Base-by-base conservation (phyloP, 2,329 filamentous ascomycete genomes). In the Colletotrichum sp. region DNA sequence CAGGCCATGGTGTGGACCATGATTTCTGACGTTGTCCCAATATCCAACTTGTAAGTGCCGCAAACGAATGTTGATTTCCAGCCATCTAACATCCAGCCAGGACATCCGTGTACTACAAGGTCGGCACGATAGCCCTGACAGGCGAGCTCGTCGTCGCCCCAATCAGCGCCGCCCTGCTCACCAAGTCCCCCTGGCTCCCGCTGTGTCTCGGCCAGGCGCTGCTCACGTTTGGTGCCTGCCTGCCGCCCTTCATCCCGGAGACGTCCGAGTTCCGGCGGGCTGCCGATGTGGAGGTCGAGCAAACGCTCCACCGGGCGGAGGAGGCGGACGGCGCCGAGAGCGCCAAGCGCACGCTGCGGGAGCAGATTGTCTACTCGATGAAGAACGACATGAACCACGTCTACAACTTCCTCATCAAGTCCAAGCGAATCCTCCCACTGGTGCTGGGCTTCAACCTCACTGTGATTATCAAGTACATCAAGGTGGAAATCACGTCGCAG, bases 1-100 rank as follows among this genome's bases (percentile, higher is more conserved):
- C 77, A 78, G 3, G 87, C 87, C 67, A 88, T 89, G 86, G 72
- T 87, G 8, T 89, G 83, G 79, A 89, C 88, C 9, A 83, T 86
- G 49, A 73, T 88, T 15, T 84, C 86, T n/a, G 88, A 89, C 69
- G 84, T 87, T 2, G 80, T 86, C 0, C 86, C 86, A 1, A 80
- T 85, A 1, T 81, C 79, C 1, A 81, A 84, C 62, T 76, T 75
- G 75, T 77, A 67, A 28, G 75, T 24, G 9, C 36, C 7, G 1
- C 8, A 26, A 8, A 6, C 10, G 52, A 1, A 7, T 6, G 7
- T 6, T 12, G 16, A 13, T 10, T 15, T 13, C 9, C 52, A 28
- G 26, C 13, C 21, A 6, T 21, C 62, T 64, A 6, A 77, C 7
- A 3, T 4, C 8, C 12, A 1, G 18, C 1, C 62, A 77, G 86